Conservation (phyloP, 2,329 filamentous ascomycete genomes). For the Penicillium rolfsii region DNA sequence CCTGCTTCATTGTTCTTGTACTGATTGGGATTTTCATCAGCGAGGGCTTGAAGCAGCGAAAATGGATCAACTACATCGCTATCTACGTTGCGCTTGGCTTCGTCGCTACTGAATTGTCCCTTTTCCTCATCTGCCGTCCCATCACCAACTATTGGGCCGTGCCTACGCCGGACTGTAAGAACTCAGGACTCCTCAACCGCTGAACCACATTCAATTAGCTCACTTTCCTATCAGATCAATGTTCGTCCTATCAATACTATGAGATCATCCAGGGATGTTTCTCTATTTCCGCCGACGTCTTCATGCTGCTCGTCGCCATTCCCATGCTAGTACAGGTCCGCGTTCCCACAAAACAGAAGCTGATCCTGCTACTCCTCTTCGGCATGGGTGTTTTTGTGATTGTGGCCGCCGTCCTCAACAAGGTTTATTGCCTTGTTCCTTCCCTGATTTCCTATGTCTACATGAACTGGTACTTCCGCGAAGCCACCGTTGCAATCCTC, state of each 20-base stretch:
- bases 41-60: slow-evolving; percentile 40
- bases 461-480: slow-evolving; percentile 55
- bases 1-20: slow-evolving; percentile 26
- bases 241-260: slow-evolving; percentile 50
- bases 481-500: slow-evolving; percentile 50
- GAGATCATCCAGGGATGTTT: slow-evolving; percentile 52
- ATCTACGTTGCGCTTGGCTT: slow-evolving; percentile 53
- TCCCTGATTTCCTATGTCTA: slow-evolving; percentile 47
- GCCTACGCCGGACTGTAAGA: slow-evolving; percentile 44
- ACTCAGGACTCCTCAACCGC: too few species aligned
- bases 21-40: slow-evolving; percentile 18
- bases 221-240: slow-evolving; percentile 38
- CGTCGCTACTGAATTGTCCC: slow-evolving; percentile 53
- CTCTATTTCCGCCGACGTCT: slow-evolving; percentile 49
- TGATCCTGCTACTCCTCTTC: slow-evolving; percentile 48
- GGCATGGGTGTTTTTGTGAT: slow-evolving; percentile 53
- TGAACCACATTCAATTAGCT: neutral
- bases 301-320: slow-evolving; percentile 50
- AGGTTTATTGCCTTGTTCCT: slow-evolving; percentile 52
- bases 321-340: slow-evolving; percentile 47
- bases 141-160: slow-evolving; percentile 57
- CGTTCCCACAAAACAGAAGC: slow-evolving; percentile 48
- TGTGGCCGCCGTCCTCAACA: slow-evolving; percentile 54
- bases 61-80: slow-evolving; percentile 43
- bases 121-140: slow-evolving; percentile 57